A percentile compares a stretch with the other conserved stretches of the same genome.
Conservation (phyloP, 495 filamentous ascomycete genomes). For the Tuber brumale region DNA sequence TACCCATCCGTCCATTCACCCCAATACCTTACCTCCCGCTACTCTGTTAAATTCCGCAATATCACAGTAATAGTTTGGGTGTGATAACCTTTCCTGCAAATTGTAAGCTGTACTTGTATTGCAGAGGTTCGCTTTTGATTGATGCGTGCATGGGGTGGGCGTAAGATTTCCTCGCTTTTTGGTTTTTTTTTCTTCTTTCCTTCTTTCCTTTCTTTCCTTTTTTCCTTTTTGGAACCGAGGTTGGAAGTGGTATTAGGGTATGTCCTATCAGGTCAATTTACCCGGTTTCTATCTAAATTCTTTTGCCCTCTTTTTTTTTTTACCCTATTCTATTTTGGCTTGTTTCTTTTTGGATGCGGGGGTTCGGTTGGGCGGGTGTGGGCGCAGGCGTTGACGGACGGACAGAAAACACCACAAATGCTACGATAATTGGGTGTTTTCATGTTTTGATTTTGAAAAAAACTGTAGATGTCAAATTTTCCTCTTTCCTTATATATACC, state of each 20-base stretch:
- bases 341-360: not conserved
- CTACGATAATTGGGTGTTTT: constrained; percentile 1
- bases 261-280: not conserved
- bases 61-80: not conserved
- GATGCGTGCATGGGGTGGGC: constrained; percentile 2
- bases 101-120: constrained; percentile 2
- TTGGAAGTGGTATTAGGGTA: not conserved
- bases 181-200: not conserved
- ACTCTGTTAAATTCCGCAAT: constrained; percentile 2
- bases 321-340: not conserved
- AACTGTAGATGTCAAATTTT: not conserved
- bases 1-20: not conserved
- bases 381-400: not conserved
- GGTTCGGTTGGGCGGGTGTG: not conserved
- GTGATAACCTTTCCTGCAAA: not conserved
- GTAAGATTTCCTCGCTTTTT: not conserved
- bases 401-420: not conserved
- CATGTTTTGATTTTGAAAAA: not conserved
- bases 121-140: constrained; percentile 1
- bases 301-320: not conserved
- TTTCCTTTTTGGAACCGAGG: not conserved
- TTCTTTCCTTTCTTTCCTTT: not conserved
- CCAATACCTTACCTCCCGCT: not conserved
- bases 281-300: not conserved
- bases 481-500: not conserved